Base-by-base conservation (phyloP, 805 yeast species). In the Ogataea pilisensis region DNA sequence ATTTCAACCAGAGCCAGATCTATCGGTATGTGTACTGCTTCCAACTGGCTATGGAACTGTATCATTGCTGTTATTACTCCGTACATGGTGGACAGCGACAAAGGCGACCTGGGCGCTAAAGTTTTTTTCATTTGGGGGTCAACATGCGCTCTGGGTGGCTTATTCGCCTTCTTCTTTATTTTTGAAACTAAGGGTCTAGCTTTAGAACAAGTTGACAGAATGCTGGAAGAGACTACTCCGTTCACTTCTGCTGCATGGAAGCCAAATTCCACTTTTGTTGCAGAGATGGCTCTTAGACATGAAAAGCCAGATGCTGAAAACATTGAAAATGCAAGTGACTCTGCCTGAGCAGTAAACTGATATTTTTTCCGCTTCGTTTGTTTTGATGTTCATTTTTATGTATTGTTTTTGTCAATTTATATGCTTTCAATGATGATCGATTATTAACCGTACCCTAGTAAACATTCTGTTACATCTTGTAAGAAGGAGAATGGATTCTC, bases 131-230 rank as follows among this genome's bases (percentile, higher is more conserved):
- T 84, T 36, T 84, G 89, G 86, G 90, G 89, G 63, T 45, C 63
- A 11, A 48, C 61, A 36, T 63, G 68, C 51, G 38, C 46, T 3
- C 39, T 53, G 54, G 70, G 78, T 41, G 63, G 81, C 58, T 68
- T 82, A 64, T 87, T 82, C 61, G 85, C 85, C 39, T 78, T 73
- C 71, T 79, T 85, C 71, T 73, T 73, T 51, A 78, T 87, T 45
- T 78, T 79, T 54, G 91, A 85, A 66, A 87, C 95, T 41, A 80
- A 78, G 68, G 95, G 95, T 44, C 73, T 85, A 55, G 74, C 85
- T 34, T 73, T 87, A 60, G 95, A 86, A 66, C 89, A 86, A 65
- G 86, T 86, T 48, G 89, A 85, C 60, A 50, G 57, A 47, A 60
- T 63, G 65, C 42, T 63, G 37, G 65, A 59, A 44, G 66, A 64